Evolutionary conservation across 2,329 filamentous ascomycete genomes (phyloP), one percentile per base, ranked within the genome.

Genomic region (Aspergillus aculeatinus): DNA sequence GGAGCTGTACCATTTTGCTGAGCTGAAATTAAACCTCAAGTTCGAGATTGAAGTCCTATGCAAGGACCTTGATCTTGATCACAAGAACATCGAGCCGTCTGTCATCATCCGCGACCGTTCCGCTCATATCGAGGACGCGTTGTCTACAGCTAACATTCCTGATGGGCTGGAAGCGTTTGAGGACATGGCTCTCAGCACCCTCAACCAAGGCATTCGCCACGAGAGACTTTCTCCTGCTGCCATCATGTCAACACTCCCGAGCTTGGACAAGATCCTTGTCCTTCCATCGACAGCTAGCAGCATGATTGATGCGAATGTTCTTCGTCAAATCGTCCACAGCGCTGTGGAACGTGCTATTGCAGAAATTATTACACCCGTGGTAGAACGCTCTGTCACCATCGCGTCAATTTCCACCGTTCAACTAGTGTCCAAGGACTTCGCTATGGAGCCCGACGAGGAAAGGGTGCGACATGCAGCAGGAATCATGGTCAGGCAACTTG

Each of bases 31-130:
- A 42, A 98, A 98, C 67, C 87, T 96, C 55, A 99, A 98, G 70
- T 99, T 99, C 68, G 95, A 99, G 76, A 98, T 99, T 60, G 95
- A 99, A 76, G 93, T 99, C 27, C 83, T 99, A 25, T 99, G 93
- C 81, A 96, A 96, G 73, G 93, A 93, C 12, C 81, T 99, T 16
- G 89, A 89, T 57, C 82, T 98, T n/a, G 92, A 98, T 63, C 90
- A 96, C 76, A 96, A 96, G 78, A 89, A 85, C 60, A 92, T 98
- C 63, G 90, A 96, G 68, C 91, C 94, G 0, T 91, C 93, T 0
- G 88, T 89, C 23, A 89, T 93, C 71, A 95, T 99, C 58, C 85
- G 93, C 63, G 91, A 92, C 66, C 86, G 92, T 47, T 81, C 80
- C 49, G 81, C 87, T 19, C 88, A 89, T 51, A 87, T 89, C 50